Conservation (phyloP, 768 basidiomycete species). For the Cystofilobasidium bisporidii region DNA sequence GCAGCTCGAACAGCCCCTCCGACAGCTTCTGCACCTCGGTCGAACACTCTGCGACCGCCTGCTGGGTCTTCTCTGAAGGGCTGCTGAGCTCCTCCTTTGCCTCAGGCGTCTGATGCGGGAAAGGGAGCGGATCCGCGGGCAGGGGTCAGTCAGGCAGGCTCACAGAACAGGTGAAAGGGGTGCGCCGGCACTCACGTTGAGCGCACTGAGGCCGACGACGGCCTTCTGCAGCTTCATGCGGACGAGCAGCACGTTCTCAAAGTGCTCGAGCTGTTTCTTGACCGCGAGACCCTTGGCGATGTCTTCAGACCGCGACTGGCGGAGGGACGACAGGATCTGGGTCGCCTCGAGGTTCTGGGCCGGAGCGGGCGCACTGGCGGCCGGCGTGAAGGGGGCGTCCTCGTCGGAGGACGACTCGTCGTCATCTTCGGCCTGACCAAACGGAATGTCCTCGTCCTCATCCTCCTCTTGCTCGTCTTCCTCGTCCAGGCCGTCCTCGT, state of each 20-base stretch:
- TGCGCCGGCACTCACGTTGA: not conserved
- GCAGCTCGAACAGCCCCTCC: conserved; percentile 27
- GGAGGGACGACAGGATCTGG: conserved; percentile 28
- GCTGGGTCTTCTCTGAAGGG: not conserved
- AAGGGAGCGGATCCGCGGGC: not conserved
- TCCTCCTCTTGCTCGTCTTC: conserved; percentile 3
- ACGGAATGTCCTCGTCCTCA: conserved; percentile 14
- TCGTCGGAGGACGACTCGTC: conserved; percentile 9
- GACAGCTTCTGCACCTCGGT: conserved; percentile 17
- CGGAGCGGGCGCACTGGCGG: not conserved
- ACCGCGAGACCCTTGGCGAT: conserved; percentile 26
- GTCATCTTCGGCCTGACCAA: conserved; percentile 14
- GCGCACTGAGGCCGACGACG: conserved; percentile 8
- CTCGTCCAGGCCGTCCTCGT: conserved; percentile 11
- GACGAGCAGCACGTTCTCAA: conserved; percentile 23
- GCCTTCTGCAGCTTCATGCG: conserved; percentile 27
- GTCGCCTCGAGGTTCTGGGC: conserved; percentile 20
- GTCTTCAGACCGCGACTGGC: conserved; percentile 23
- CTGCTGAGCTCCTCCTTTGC: conserved; percentile 13
- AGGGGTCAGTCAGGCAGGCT: not conserved
- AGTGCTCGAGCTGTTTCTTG: conserved; percentile 25
- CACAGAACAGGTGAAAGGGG: not conserved
- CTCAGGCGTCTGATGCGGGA: not conserved
- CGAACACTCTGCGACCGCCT: conserved; percentile 9
- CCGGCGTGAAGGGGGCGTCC: conserved; percentile 10